Conservation (phyloP, 73 alveolate species). For the Paramecium bursaria region DNA sequence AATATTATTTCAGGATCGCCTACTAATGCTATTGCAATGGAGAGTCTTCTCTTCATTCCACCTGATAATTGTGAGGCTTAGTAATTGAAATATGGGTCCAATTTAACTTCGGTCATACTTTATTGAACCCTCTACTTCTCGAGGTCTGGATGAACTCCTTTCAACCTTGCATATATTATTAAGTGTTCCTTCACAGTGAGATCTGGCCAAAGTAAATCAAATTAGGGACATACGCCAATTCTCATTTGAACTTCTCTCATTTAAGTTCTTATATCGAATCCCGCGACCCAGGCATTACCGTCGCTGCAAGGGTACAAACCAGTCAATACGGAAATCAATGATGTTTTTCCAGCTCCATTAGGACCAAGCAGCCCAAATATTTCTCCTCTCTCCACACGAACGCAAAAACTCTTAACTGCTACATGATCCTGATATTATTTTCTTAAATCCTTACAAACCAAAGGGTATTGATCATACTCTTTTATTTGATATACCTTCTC, state of each 20-base stretch:
- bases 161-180: constrained; percentile 91
- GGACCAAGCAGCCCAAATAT: constrained; percentile 98
- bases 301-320: constrained; percentile 93
- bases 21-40: constrained; percentile 91
- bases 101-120: constrained; percentile 94
- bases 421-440: constrained; percentile 78
- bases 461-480: constrained; percentile 79
- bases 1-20: constrained; percentile 94
- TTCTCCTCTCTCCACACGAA: constrained; percentile 87
- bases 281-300: constrained; percentile 98
- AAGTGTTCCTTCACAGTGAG: constrained; percentile 95
- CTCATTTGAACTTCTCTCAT: constrained; percentile 86
- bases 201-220: constrained; percentile 94
- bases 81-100: constrained; percentile 83
- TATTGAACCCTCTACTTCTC: constrained; percentile 77
- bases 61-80: constrained; percentile 91
- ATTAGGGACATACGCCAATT: constrained; percentile 99
- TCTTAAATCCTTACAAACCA: constrained; percentile 78
- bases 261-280: constrained; percentile 85
- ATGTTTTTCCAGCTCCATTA: constrained; percentile 99
- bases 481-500: constrained; percentile 73
- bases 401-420: constrained; percentile 85
- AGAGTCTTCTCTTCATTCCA: constrained; percentile 97
- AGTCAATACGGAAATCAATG: constrained; percentile 94
- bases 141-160: constrained; percentile 85